Percentiles rank a stretch among this genome's conserved stretches.
Conservation (phyloP, 768 basidiomycete species). For the Clavaria fumosa region DNA sequence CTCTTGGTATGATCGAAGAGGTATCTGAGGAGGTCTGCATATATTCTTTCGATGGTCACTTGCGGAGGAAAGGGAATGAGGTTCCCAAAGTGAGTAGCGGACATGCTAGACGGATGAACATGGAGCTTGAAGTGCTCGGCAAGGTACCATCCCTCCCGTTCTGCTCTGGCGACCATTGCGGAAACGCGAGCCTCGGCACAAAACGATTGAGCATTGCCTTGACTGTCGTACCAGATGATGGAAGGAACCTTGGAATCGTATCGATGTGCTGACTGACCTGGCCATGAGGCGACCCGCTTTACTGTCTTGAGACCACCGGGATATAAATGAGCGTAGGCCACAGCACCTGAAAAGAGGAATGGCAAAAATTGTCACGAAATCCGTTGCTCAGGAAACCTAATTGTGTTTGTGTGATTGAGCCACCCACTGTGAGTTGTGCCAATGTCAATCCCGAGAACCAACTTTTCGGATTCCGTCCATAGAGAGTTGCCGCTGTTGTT, state of each 20-base stretch:
- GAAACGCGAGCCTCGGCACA: constrained; percentile 3
- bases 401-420: not conserved
- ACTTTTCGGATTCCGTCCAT: constrained; percentile 1
- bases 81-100: constrained; percentile 1
- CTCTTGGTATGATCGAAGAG: not conserved
- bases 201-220: constrained; percentile 2
- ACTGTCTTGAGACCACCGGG: not conserved
- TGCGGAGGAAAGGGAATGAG: constrained; percentile 1
- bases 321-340: constrained; percentile 3
- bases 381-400: no score
- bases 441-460: constrained; percentile 5
- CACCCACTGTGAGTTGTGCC: constrained; percentile 5
- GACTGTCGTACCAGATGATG: constrained; percentile 4
- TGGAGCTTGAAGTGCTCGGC: constrained; percentile 6
- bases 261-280: constrained; percentile 4
- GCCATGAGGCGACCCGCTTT: constrained; percentile 4
- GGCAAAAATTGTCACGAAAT: no score
- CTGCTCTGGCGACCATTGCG: constrained; percentile 2
- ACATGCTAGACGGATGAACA: constrained; percentile 4
- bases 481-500: no score
- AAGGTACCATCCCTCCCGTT: constrained; percentile 3
- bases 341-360: constrained; percentile 2
- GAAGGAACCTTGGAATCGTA: constrained; percentile 4
- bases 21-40: constrained; percentile 2
- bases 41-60: constrained; percentile 1